Percentiles rank a stretch among this genome's conserved stretches.
Conservation (phyloP, 2,329 filamentous ascomycete species). For the Penicillium sp. region DNA sequence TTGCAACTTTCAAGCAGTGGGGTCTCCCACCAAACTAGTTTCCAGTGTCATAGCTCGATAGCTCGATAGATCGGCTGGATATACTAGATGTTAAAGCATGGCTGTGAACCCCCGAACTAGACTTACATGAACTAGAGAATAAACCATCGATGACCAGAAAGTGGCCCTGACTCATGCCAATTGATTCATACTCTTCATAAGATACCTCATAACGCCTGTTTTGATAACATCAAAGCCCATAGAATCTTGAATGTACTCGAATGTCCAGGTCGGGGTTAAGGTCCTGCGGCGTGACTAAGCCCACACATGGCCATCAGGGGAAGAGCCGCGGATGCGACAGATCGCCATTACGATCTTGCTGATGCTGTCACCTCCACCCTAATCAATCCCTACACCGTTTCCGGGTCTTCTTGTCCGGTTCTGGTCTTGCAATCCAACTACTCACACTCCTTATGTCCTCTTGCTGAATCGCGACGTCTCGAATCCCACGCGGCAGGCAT, state of each 20-base stretch:
- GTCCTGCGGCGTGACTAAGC: conserved; percentile 28
- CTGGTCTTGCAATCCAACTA: conserved; percentile 26
- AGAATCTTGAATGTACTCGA: not conserved
- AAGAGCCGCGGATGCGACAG: conserved; percentile 26
- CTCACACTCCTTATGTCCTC: conserved; percentile 33
- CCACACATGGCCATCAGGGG: conserved; percentile 33
- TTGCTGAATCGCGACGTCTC: conserved; percentile 17
- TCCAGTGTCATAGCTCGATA: not conserved
- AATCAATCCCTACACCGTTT: not conserved
- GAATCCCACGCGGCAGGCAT: conserved; percentile 28
- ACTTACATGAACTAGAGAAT: not conserved
- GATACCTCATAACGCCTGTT: not conserved
- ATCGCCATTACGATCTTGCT: conserved; percentile 17
- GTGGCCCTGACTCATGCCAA: not conserved
- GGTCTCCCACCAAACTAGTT: not conserved
- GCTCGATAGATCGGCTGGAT: not conserved
- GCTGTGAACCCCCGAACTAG: not conserved
- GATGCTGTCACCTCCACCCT: conserved; percentile 3
- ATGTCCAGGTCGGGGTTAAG: too few relatives aligned
- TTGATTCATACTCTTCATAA: not conserved
- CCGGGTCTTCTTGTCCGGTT: conserved; percentile 3
- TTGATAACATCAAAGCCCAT: not conserved
- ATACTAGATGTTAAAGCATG: not conserved
- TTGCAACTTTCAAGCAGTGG: not conserved
- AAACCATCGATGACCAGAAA: not conserved